phyloP scores from a whole-genome alignment of 257 asterid genomes.

The Parsonsia alboflavescens region DNA sequence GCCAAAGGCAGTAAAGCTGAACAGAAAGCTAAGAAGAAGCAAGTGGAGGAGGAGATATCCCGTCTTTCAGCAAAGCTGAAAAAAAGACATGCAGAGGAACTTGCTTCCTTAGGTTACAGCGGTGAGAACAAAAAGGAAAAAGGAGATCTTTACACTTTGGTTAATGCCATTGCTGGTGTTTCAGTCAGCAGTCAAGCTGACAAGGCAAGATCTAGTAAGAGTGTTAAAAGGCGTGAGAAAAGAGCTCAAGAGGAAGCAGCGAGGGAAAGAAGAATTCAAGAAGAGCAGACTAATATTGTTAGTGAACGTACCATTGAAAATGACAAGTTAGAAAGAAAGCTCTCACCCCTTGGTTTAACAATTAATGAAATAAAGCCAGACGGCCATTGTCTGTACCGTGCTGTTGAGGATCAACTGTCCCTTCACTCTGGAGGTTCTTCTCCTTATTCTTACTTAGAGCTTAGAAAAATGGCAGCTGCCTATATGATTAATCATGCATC shows the following conservation, averaged over 20 bases:
- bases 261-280: slow-evolving; percentile 83
- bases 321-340: slow-evolving; percentile 59
- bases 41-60: slow-evolving; percentile 86
- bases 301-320: slow-evolving; percentile 62
- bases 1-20: slow-evolving; percentile 98
- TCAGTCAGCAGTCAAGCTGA: slow-evolving; percentile 51
- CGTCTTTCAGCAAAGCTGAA: slow-evolving; percentile 58
- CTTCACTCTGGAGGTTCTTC: slow-evolving; percentile 57
- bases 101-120: slow-evolving; percentile 66
- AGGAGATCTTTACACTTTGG: slow-evolving; percentile 66
- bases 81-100: slow-evolving; percentile 67
- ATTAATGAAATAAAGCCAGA: slow-evolving; percentile 85
- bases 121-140: slow-evolving; percentile 30
- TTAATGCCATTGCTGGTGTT: slow-evolving; percentile 85
- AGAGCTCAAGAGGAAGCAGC: slow-evolving; percentile 93
- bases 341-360: slow-evolving; percentile 74
- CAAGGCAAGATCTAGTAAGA: slow-evolving; percentile 70
- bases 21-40: slow-evolving; percentile 95
- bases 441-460: slow-evolving; percentile 58
- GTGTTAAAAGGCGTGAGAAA: slow-evolving; percentile 69
- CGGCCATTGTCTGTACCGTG: slow-evolving; percentile 94
- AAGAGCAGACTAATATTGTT: slow-evolving; percentile 73
- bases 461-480: slow-evolving; percentile 77
- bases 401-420: slow-evolving; percentile 85
- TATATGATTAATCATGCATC: slow-evolving; percentile 72